Percentiles rank a stretch among this genome's conserved stretches.
Conservation (phyloP, 345 rosid species). For the Mercurialis annua region DNA sequence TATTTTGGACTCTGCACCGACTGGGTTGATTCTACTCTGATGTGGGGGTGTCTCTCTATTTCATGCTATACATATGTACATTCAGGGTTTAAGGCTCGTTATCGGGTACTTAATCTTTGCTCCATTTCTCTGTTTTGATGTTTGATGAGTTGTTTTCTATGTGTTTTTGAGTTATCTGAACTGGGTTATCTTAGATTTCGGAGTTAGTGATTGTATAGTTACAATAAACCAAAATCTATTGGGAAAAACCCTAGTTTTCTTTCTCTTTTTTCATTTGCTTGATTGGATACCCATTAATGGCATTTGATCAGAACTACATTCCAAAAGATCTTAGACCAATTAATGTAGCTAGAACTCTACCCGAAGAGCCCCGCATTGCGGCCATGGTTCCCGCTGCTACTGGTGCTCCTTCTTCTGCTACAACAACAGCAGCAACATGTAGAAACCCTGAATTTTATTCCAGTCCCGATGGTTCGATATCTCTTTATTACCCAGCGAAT, state of each 20-base stretch:
- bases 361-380: constrained; percentile 52
- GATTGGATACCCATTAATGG: constrained; percentile 35
- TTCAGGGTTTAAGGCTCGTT: constrained; percentile 9
- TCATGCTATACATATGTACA: neutral
- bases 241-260: constrained; percentile 23
- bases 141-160: neutral
- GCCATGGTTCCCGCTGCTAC: constrained; percentile 8
- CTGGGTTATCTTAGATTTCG: constrained; percentile 13
- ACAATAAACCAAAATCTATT: constrained; percentile 17
- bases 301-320: constrained; percentile 51
- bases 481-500: constrained; percentile 43
- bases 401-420: constrained; percentile 1
- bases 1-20: constrained; percentile 18
- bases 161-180: neutral
- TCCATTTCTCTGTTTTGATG: neutral
- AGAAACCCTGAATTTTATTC: constrained; percentile 35
- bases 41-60: neutral
- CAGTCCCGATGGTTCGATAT: constrained; percentile 32
- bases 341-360: constrained; percentile 31
- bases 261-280: constrained; percentile 4
- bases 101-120: constrained; percentile 23
- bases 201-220: constrained; percentile 7
- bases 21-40: neutral
- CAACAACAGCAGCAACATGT: neutral
- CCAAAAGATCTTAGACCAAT: constrained; percentile 48